phyloP scores from a whole-genome alignment of 768 basidiomycete species.

The Lactifluus echinatus region DNA sequence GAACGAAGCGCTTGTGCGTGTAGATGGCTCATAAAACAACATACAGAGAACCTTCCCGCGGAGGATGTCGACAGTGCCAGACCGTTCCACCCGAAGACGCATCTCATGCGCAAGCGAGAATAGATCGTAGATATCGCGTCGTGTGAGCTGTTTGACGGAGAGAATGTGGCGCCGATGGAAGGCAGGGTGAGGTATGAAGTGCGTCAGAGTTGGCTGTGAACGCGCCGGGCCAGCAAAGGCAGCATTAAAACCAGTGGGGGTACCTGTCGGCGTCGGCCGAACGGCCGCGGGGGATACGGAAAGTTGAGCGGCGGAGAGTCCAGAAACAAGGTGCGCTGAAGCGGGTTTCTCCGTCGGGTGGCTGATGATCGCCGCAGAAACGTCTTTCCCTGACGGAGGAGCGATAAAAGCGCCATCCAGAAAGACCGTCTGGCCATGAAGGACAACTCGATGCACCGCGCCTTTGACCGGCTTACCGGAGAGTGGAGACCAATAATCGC shows the following conservation, averaged over 20 bases:
- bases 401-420: conserved; percentile 72
- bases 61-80: conserved; percentile 79
- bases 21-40: conserved; percentile 95
- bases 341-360: conserved; percentile 9
- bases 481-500: conserved; percentile 76
- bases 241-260: neutral
- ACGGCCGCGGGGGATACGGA: neutral
- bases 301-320: neutral
- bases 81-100: conserved; percentile 91
- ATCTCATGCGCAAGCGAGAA: conserved; percentile 96
- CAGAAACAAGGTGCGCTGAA: neutral
- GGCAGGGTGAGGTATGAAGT: conserved; percentile 61
- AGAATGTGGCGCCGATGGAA: conserved; percentile 93
- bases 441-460: conserved; percentile 80
- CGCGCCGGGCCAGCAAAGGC: conserved; percentile 28
- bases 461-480: conserved; percentile 54
- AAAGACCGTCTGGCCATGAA: conserved; percentile 83
- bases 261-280: conserved; percentile 4
- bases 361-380: conserved; percentile 44
- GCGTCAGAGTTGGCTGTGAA: conserved; percentile 35
- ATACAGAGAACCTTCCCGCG: conserved; percentile 88
- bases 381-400: conserved; percentile 55
- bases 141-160: conserved; percentile 86
- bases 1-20: conserved; percentile 90
- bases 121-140: conserved; percentile 84